Evolutionary conservation across 2,329 filamentous ascomycete species (phyloP).

Genomic region (Trichocomaceae sp.): DNA sequence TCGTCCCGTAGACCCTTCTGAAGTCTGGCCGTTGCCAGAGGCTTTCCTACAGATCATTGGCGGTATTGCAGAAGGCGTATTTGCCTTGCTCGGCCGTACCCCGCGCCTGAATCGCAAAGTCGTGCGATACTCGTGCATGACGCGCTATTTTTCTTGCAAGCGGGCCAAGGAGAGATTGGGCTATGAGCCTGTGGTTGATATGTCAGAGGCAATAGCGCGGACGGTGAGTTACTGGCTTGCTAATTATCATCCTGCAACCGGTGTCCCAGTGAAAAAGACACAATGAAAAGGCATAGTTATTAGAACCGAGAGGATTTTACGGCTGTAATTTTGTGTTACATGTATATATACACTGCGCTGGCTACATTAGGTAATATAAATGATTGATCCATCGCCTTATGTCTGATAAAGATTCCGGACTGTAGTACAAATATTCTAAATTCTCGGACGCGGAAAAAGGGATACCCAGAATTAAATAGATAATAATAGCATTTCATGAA

Average conservation of each 20-base stretch:
- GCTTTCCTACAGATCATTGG: constrained; percentile 35
- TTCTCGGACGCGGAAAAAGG: no score
- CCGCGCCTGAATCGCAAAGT: constrained; percentile 40
- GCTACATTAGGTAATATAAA: no score
- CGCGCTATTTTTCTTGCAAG: constrained; percentile 42
- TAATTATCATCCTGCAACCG: constrained; percentile 20
- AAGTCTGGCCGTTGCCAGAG: constrained; percentile 39
- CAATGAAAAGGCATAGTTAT: constrained; percentile 13
- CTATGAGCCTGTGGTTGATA: constrained; percentile 39
- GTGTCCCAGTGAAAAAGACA: constrained; percentile 28
- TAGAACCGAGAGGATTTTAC: background rate
- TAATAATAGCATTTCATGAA: background rate
- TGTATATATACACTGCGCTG: background rate
- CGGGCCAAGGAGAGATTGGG: constrained; percentile 42
- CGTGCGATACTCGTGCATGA: constrained; percentile 44
- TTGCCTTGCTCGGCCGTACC: constrained; percentile 39
- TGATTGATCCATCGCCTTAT: no score
- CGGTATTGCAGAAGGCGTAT: constrained; percentile 36
- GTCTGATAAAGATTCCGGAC: no score
- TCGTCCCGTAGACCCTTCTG: constrained; percentile 37
- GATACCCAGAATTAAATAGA: no score
- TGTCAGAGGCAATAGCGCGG: constrained; percentile 43
- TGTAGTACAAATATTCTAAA: no score
- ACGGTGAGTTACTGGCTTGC: constrained; percentile 39
- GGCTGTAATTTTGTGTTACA: background rate